phyloP scores from a whole-genome alignment of 163 green algal species.

The Scenedesmus sp. region DNA sequence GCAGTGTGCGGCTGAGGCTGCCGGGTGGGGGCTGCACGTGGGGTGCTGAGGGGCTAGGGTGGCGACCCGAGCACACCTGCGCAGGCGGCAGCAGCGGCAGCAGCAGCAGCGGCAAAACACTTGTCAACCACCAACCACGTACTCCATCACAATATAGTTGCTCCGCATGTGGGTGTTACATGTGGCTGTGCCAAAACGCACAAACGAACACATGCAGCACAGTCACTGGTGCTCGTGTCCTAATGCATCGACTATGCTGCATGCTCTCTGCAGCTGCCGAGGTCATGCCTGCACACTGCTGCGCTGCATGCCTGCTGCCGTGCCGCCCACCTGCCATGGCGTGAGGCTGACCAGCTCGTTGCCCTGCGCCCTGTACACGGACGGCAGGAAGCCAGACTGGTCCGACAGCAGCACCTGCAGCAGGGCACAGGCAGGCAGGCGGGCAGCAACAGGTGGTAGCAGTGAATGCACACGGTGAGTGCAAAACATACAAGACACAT shows the following conservation, averaged over 20 bases:
- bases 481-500: too few relatives aligned
- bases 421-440: constrained; percentile 1
- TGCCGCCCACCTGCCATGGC: constrained; percentile 26
- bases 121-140: neutral
- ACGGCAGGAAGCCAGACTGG: constrained; percentile 24
- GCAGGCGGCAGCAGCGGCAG: neutral
- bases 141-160: too few relatives aligned
- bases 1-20: neutral
- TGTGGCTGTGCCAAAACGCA: too few relatives aligned
- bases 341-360: constrained; percentile 38
- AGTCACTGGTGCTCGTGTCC: too few relatives aligned
- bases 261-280: too few relatives aligned
- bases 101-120: neutral
- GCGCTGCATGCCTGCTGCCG: neutral
- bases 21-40: neutral
- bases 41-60: neutral
- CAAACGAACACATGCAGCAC: too few relatives aligned
- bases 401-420: constrained; percentile 44
- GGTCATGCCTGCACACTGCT: neutral
- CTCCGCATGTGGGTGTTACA: too few relatives aligned
- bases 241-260: too few relatives aligned
- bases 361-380: neutral
- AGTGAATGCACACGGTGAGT: too few relatives aligned
- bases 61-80: neutral
- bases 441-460: neutral